Base-by-base conservation (phyloP, 2,329 filamentous ascomycete genomes). In the Rachicladosporium sp. region DNA sequence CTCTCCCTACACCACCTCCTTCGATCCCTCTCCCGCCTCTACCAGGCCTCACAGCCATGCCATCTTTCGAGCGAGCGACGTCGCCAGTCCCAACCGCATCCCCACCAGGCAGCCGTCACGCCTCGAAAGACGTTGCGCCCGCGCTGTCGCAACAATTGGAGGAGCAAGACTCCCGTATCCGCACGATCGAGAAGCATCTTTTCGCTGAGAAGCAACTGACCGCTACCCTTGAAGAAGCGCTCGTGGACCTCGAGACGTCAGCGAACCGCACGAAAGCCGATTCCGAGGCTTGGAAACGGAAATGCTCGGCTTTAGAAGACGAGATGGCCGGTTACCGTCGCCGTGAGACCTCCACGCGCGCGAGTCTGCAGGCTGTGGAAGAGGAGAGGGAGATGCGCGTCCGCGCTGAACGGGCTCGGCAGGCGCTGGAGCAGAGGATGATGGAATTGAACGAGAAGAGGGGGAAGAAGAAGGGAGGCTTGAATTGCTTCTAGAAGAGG, bases 191-290 rank as follows among this genome's bases (percentile, higher is more conserved):
- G 69, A 96, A 95, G 68, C 87, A 96, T 57, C 74, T 98, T 15
- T 82, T 83, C 48, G 91, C 91, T 3, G 91, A 98, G 69, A 93
- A 93, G 59, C 89, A 96, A 61, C 78, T 98, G 43, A 98, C 89
- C 1, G 81, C 85, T 35, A 96, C 89, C 2, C 74, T 98, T 31
- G 91, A 98, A 61, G 89, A 96, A 64, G 91, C 91, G 5, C 76
- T 98, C 23, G 89, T 86, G 2, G 91, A 98, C 54, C 76, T 98
- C 30, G 91, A 98, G 64, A 76, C 78, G n/a, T n/a, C 41, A 87
- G 93, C 52, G 87, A 93, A 89, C 63, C 89, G 89, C 69, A 79
- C 89, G 61, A 93, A 93, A 69, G 69, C 77, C 2, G 91, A 98
- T 61, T 81, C 85, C 59, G 91, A 96, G 38, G 76, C 73, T 27